These are phyloP conservation scores for Chaetomium sp. DNA, from an alignment of 2,329 filamentous ascomycete species.

Conservation along the genomic window DNA sequence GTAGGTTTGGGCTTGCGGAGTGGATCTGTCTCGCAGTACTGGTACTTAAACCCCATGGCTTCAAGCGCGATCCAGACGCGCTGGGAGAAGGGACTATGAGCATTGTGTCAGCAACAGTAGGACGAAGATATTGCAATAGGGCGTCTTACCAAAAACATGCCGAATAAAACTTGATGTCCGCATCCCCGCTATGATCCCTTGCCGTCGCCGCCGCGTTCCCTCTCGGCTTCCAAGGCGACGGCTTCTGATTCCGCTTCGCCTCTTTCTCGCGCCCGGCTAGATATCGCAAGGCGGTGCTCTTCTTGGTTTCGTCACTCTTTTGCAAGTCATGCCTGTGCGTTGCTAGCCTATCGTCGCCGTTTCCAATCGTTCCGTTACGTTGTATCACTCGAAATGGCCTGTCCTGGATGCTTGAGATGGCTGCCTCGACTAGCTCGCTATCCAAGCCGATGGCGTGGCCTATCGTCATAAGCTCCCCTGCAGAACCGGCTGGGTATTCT, in stretches of 20 bases:
- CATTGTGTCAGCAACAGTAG: slow-evolving; percentile 15
- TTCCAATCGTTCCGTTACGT: slow-evolving; percentile 69
- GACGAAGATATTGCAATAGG: neutral
- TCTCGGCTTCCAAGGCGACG: slow-evolving; percentile 27
- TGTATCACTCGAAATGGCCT: slow-evolving; percentile 73
- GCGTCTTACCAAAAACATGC: slow-evolving; percentile 75
- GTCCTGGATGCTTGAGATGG: slow-evolving; percentile 48
- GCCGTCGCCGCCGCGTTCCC: slow-evolving; percentile 42
- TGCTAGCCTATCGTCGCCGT: slow-evolving; percentile 46
- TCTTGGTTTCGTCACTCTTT: slow-evolving; percentile 78
- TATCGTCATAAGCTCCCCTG: slow-evolving; percentile 23
- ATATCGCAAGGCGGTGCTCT: slow-evolving; percentile 72
- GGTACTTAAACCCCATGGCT: slow-evolving; percentile 74
- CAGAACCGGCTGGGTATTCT: slow-evolving; percentile 67
- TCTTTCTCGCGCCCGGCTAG: slow-evolving; percentile 67
- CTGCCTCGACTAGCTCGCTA: slow-evolving; percentile 32
- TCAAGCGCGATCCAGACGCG: slow-evolving; percentile 89
- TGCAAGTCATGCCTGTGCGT: slow-evolving; percentile 74
- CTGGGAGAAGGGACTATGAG: slow-evolving; percentile 74
- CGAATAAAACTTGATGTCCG: slow-evolving; percentile 75
- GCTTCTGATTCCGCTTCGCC: slow-evolving; percentile 57
- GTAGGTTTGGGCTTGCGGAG: slow-evolving; percentile 67
- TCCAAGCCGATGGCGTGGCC: slow-evolving; percentile 24
- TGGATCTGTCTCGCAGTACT: slow-evolving; percentile 84
- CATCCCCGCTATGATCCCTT: slow-evolving; percentile 71